Conservation (phyloP, 495 filamentous ascomycete genomes). For the Penicillium maclennaniae region DNA sequence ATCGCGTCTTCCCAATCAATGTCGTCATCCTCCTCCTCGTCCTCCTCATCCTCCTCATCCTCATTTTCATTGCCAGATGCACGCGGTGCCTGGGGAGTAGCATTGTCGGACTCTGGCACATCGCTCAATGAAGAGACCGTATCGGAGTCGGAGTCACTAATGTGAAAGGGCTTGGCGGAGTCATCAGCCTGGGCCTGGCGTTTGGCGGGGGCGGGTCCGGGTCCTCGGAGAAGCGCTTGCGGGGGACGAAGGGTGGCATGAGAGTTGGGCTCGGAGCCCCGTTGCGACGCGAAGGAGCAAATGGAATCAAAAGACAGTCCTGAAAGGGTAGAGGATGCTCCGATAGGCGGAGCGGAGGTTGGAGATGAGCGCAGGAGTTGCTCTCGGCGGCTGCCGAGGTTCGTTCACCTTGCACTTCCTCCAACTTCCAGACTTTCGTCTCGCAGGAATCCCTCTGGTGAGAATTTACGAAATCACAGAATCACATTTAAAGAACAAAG, state of each 20-base stretch:
- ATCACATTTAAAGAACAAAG: background rate
- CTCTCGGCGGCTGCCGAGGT: conserved; percentile 23
- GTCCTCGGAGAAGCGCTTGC: conserved; percentile 47
- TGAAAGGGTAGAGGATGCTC: background rate
- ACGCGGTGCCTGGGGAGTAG: conserved; percentile 4
- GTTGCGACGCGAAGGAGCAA: background rate
- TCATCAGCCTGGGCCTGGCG: conserved; percentile 32
- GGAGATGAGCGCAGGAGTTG: conserved; percentile 12
- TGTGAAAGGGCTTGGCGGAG: conserved; percentile 9
- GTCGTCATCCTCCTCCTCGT: conserved; percentile 62
- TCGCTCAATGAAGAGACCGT: conserved; percentile 66
- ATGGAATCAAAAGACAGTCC: background rate
- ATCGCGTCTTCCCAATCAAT: conserved; percentile 89
- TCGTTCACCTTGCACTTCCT: background rate
- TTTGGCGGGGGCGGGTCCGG: conserved; percentile 66
- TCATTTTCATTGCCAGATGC: conserved; percentile 49
- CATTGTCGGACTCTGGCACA: conserved; percentile 22
- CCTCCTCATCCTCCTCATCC: conserved; percentile 29
- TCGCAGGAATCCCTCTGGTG: background rate
- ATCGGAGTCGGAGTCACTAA: conserved; percentile 39
- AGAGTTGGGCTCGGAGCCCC: background rate
- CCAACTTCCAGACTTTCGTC: conserved; percentile 1
- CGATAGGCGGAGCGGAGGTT: conserved; percentile 17
- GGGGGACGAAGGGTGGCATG: conserved; percentile 53
- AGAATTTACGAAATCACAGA: background rate